Evolutionary conservation across 257 asterid species (phyloP), one percentile per base, ranked within the genome.

Genomic region (Solanum bukasovii): DNA sequence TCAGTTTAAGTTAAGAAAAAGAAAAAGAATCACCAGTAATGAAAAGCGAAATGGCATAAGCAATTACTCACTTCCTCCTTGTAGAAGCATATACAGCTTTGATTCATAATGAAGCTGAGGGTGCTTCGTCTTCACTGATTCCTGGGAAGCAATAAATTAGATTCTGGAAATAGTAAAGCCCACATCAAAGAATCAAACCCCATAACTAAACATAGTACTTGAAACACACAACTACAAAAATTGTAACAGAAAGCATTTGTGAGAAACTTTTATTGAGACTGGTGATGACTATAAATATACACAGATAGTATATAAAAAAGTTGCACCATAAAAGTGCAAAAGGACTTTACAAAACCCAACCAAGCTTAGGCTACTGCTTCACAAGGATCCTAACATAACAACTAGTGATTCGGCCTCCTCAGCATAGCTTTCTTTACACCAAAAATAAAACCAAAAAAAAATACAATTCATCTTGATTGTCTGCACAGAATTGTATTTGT

Each of bases 21-120:
- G 83, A 85, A 79, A 35, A 88, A 23, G 61, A 52, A 21, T 21
- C 16, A 20, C 21, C 84, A 27, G 21, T 29, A 35, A 37, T 40
- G 18, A 13, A 25, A 87, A 65, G 79, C 34, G 49, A 33, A 87
- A 82, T 82, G 52, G 29, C 67, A 59, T 20, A 40, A 40, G 35
- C 23, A 29, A 56, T 87, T 40, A 89, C 98, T 94, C 92, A 96
- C 98, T 94, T 94, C 98, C 98, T 86, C 98, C 98, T 86, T 95
- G 98, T 87, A 96, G 98, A 89, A 95, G 96, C 96, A 93, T 90
- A 88, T 96, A 96, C 90, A 96, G 85, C 92, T 94, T 96, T 31
- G 98, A 96, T 87, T 96, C 98, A 90, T 96, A 96, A 89, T 95
- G 96, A 84, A 96, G 98, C 92, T 96, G 98, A 49, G 98, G 98